A percentile compares a stretch with the other conserved stretches of the same genome.
Conservation (phyloP, 129 eudicot genomes). For the Smallanthus sonchifolius region DNA sequence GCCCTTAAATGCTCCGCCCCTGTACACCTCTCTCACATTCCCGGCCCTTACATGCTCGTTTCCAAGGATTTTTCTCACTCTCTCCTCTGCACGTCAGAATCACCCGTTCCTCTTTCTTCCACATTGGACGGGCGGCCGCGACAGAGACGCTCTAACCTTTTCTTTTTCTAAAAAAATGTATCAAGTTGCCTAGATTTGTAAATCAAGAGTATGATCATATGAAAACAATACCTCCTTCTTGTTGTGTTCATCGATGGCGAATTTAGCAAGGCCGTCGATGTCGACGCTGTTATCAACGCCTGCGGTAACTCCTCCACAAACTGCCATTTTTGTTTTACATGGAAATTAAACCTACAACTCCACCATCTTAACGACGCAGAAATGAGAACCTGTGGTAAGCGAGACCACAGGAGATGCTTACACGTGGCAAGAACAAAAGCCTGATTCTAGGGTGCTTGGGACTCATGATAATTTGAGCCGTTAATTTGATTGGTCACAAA, state of each 20-base stretch:
- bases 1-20: no score
- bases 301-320: constrained; percentile 37
- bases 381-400: not conserved
- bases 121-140: no score
- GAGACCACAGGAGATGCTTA: not conserved
- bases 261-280: constrained; percentile 42
- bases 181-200: not conserved
- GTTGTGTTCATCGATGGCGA: constrained; percentile 51
- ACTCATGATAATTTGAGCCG: not conserved
- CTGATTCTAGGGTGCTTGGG: not conserved
- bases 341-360: not conserved
- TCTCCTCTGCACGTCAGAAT: no score
- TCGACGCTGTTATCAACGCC: constrained; percentile 45
- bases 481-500: not conserved
- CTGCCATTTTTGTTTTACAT: constrained; percentile 29
- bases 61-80: no score
- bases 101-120: no score
- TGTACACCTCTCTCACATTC: no score
- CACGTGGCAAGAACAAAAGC: not conserved
- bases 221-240: constrained; percentile 35
- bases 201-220: not conserved
- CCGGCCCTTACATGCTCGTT: no score
- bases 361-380: not conserved
- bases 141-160: no score
- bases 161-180: no score